These are phyloP conservation scores for Xylaria flabelliformis DNA, from an alignment of 495 filamentous ascomycete species.

Conservation along the genomic window DNA sequence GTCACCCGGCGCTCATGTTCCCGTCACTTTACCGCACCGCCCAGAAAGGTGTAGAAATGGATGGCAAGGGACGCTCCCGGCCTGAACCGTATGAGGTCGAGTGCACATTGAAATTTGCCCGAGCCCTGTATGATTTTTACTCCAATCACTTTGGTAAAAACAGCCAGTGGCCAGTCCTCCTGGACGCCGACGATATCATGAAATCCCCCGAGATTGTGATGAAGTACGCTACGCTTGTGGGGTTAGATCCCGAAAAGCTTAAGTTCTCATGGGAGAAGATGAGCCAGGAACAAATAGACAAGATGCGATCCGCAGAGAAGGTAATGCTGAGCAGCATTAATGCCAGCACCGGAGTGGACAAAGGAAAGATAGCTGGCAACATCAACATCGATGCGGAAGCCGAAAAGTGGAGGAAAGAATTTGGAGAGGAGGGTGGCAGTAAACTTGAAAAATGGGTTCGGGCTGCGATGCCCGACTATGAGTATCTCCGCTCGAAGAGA, in stretches of 20 bases:
- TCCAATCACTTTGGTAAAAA: slow-evolving; percentile 30
- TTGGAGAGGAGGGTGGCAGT: slow-evolving; percentile 47
- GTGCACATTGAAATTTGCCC: slow-evolving; percentile 44
- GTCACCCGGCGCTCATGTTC: slow-evolving; percentile 51
- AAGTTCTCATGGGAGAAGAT: slow-evolving; percentile 49
- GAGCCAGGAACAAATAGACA: slow-evolving; percentile 26
- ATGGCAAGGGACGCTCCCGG: slow-evolving; percentile 29
- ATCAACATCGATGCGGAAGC: slow-evolving; percentile 50
- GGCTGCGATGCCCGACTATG: slow-evolving; percentile 56
- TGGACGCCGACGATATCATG: slow-evolving; percentile 58
- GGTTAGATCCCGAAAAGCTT: slow-evolving; percentile 44
- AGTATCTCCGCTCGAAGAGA: slow-evolving; percentile 50
- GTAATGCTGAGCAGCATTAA: slow-evolving; percentile 45
- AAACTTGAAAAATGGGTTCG: slow-evolving; percentile 46
- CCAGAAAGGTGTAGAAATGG: slow-evolving; percentile 9
- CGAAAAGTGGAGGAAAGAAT: slow-evolving; percentile 54
- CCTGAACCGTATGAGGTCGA: slow-evolving; percentile 27
- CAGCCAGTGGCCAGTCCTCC: slow-evolving; percentile 42
- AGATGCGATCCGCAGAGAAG: slow-evolving; percentile 1
- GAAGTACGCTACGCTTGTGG: slow-evolving; percentile 43
- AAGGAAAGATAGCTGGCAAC: slow-evolving; percentile 43
- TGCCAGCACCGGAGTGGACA: slow-evolving; percentile 45
- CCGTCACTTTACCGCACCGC: slow-evolving; percentile 47
- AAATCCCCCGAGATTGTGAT: slow-evolving; percentile 41
- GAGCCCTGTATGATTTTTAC: slow-evolving; percentile 48